phyloP scores from a whole-genome alignment of 768 basidiomycete species.

The Mycena haematopus region DNA sequence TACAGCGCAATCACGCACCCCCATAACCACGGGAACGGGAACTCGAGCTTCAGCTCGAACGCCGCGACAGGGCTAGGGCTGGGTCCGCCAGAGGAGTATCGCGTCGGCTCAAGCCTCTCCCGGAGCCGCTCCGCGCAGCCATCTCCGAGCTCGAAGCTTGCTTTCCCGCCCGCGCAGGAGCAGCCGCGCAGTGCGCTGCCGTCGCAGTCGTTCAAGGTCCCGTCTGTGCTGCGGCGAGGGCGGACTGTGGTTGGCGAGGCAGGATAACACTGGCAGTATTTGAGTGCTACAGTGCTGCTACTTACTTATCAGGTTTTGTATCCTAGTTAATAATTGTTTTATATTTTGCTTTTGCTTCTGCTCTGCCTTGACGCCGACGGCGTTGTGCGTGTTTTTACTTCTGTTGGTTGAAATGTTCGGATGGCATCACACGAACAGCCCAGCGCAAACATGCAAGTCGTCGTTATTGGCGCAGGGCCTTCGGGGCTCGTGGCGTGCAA shows the following conservation, averaged over 20 bases:
- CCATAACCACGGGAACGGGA: conserved; percentile 23
- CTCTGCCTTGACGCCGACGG: not conserved
- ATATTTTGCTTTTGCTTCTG: conserved; percentile 15
- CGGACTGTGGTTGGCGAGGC: conserved; percentile 29
- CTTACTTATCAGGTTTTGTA: conserved; percentile 14
- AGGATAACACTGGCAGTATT: conserved; percentile 19
- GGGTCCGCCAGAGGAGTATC: conserved; percentile 50
- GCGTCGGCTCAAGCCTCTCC: conserved; percentile 60
- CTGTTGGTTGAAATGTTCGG: not conserved
- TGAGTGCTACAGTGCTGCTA: conserved; percentile 4
- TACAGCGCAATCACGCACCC: conserved; percentile 24
- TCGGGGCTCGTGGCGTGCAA: conserved; percentile 58
- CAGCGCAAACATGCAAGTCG: conserved; percentile 37
- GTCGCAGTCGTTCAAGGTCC: conserved; percentile 53
- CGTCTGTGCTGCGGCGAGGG: conserved; percentile 38
- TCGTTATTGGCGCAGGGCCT: conserved; percentile 54
- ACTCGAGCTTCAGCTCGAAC: not conserved
- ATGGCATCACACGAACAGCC: not conserved
- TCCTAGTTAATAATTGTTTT: conserved; percentile 26
- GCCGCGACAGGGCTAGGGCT: not conserved
- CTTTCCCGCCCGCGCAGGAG: conserved; percentile 42
- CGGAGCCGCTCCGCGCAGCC: conserved; percentile 65
- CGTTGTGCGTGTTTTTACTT: not conserved
- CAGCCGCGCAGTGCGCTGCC: conserved; percentile 62
- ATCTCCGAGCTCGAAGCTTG: conserved; percentile 47